Evolutionary conservation across 1,139 yeast species (phyloP).

Genomic region (Taphrina confusa): DNA sequence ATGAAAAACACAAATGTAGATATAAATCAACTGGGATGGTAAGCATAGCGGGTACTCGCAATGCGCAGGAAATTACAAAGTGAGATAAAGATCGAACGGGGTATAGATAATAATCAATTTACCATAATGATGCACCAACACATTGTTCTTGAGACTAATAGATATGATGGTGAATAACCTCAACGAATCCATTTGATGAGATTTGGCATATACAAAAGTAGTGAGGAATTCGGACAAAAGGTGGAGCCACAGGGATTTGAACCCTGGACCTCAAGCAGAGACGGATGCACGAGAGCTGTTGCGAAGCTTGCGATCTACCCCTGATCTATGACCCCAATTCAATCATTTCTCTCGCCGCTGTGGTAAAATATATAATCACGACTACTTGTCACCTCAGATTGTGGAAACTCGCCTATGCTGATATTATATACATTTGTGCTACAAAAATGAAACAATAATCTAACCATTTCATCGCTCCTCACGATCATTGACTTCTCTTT

Average conservation of each 20-base stretch:
- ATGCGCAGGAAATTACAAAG: no score
- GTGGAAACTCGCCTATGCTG: neutral
- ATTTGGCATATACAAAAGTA: no score
- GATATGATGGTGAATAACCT: no score
- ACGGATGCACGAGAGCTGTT: constrained; percentile 15
- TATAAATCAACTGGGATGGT: neutral
- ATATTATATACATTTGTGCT: neutral
- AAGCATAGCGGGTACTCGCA: neutral
- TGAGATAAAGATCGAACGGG: no score
- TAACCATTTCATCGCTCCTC: constrained; percentile 5
- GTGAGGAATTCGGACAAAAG: no score
- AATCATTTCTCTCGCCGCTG: neutral
- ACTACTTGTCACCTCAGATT: neutral
- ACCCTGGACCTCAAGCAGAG: constrained; percentile 18
- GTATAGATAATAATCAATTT: no score
- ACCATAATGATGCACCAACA: no score
- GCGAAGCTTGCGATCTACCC: constrained; percentile 18
- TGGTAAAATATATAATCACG: neutral
- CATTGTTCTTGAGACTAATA: no score
- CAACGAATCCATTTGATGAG: no score
- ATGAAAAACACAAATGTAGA: neutral
- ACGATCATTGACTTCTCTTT: constrained; percentile 15
- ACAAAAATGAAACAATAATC: neutral
- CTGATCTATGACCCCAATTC: constrained; percentile 14
- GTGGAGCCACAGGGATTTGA: constrained; percentile 15